Conservation (phyloP, 345 rosid genomes). For the Hevea brasiliensis region DNA sequence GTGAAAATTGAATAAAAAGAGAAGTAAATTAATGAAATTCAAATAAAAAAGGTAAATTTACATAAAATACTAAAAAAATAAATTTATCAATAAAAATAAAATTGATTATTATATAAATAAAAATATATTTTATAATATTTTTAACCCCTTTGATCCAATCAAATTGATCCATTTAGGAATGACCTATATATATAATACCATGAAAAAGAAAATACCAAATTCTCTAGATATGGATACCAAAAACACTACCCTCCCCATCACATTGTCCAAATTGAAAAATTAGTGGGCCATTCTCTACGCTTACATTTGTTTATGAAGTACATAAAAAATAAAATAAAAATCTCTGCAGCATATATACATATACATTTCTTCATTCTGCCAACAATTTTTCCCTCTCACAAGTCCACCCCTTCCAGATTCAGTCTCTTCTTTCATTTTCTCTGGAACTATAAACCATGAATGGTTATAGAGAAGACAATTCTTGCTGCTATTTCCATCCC, state of each 20-base stretch:
- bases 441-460: slow-evolving; percentile 40
- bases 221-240: too few relatives aligned
- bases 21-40: not conserved
- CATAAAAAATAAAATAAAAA: not conserved
- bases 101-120: too few relatives aligned
- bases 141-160: too few relatives aligned
- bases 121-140: too few relatives aligned
- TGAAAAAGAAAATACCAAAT: too few relatives aligned
- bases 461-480: slow-evolving; percentile 52
- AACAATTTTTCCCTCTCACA: not conserved
- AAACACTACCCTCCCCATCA: not conserved
- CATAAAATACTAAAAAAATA: too few relatives aligned
- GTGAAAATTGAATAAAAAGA: not conserved
- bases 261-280: slow-evolving; percentile 18
- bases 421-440: not conserved
- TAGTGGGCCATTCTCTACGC: slow-evolving; percentile 18
- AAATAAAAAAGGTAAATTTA: not conserved
- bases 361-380: not conserved
- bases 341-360: not conserved
- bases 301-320: not conserved
- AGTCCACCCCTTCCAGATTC: slow-evolving; percentile 1
- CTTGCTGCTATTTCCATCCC: slow-evolving; percentile 80
- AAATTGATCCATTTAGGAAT: too few relatives aligned
- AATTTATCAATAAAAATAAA: too few relatives aligned
- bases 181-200: too few relatives aligned